Percentiles rank a stretch among this genome's conserved stretches.
These are phyloP conservation scores for Yamadazyma triangularis DNA, from an alignment of 1,139 yeast genomes.

Conservation along the genomic window DNA sequence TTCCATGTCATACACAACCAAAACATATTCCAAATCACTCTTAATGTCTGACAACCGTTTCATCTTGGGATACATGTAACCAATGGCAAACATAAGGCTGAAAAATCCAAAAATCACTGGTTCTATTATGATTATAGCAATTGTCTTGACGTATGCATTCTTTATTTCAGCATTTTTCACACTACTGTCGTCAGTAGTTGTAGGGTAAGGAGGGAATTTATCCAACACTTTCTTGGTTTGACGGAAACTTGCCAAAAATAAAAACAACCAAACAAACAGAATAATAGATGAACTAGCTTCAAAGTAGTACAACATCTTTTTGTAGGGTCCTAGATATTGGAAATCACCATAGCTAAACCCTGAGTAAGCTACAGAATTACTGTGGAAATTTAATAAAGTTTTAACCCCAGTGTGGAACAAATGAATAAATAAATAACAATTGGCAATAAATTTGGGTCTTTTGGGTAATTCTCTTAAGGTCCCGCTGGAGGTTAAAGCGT, in stretches of 20 bases:
- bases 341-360: background rate
- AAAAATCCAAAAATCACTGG: slow-evolving; percentile 18
- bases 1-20: background rate
- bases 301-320: too few species aligned
- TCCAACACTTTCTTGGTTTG: slow-evolving; percentile 26
- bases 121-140: slow-evolving; percentile 24
- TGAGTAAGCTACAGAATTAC: background rate
- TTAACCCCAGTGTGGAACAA: slow-evolving; percentile 3
- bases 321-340: too few species aligned
- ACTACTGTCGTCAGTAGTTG: slow-evolving; percentile 14
- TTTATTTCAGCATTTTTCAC: slow-evolving; percentile 18
- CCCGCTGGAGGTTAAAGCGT: slow-evolving; percentile 23
- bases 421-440: slow-evolving; percentile 11
- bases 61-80: background rate
- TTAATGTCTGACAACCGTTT: slow-evolving; percentile 1
- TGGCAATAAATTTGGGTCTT: background rate
- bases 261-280: background rate
- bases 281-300: background rate
- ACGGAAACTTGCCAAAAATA: background rate
- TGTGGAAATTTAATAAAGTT: background rate
- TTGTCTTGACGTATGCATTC: slow-evolving; percentile 26
- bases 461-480: slow-evolving; percentile 25
- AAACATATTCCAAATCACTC: slow-evolving; percentile 1
- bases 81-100: slow-evolving; percentile 1
- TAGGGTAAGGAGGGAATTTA: slow-evolving; percentile 27